These are phyloP conservation scores for Mycena crocata DNA, from an alignment of 768 basidiomycete genomes.

Conservation along the genomic window DNA sequence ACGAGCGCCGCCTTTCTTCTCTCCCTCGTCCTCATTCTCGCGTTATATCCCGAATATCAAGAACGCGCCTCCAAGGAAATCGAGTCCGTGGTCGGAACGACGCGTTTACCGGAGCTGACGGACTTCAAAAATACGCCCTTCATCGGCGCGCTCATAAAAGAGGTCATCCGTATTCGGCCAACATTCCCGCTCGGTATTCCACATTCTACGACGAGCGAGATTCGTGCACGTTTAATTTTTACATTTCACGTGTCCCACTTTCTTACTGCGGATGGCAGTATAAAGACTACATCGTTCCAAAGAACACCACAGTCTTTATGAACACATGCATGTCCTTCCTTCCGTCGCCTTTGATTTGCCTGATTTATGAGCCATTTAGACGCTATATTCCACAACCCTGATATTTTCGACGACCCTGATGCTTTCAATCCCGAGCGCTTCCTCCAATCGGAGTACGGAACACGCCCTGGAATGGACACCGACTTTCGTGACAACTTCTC, in stretches of 20 bases:
- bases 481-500: slow-evolving; percentile 27
- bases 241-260: not conserved
- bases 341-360: too few species aligned
- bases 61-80: slow-evolving; percentile 40
- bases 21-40: slow-evolving; percentile 25
- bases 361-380: slow-evolving; percentile 14
- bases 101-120: slow-evolving; percentile 32
- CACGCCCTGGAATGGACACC: slow-evolving; percentile 28
- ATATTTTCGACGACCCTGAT: slow-evolving; percentile 33
- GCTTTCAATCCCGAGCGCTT: slow-evolving; percentile 36
- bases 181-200: slow-evolving; percentile 21
- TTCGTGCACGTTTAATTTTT: not conserved
- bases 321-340: slow-evolving; percentile 30
- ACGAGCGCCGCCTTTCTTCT: slow-evolving; percentile 28
- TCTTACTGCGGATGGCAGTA: slow-evolving; percentile 11
- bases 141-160: slow-evolving; percentile 33
- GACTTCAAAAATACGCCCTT: slow-evolving; percentile 36
- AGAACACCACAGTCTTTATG: slow-evolving; percentile 29
- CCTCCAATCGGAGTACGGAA: slow-evolving; percentile 27
- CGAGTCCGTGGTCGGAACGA: slow-evolving; percentile 37
- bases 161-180: slow-evolving; percentile 28
- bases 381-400: slow-evolving; percentile 34
- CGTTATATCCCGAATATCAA: slow-evolving; percentile 38
- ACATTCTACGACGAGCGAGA: slow-evolving; percentile 21
- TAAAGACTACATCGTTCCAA: slow-evolving; percentile 29